phyloP scores from a whole-genome alignment of 163 green algal species.

The Trebouxia gelatinosa region DNA sequence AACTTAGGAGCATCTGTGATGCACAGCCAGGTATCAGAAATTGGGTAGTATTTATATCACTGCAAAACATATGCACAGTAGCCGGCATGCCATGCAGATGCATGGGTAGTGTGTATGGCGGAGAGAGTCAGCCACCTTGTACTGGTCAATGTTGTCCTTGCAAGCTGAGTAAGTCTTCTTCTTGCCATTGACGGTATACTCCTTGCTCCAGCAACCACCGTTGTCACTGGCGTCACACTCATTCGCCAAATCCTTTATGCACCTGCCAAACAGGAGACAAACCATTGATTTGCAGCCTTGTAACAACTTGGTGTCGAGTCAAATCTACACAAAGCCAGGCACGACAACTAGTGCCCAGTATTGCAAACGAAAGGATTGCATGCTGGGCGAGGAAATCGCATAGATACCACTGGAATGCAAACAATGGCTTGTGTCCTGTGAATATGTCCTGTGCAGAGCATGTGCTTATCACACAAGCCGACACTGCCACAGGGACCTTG shows the following conservation, averaged over 20 bases:
- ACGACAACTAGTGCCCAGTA: background rate
- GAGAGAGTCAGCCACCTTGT: too few species aligned
- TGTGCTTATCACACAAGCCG: background rate
- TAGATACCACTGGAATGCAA: too few species aligned
- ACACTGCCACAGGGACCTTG: background rate
- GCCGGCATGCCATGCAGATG: too few species aligned
- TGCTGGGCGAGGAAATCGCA: too few species aligned
- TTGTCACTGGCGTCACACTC: conserved; percentile 62
- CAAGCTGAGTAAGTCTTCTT: conserved; percentile 45
- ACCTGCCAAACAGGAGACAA: conserved; percentile 43
- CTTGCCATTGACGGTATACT: conserved; percentile 50
- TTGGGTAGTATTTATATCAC: too few species aligned
- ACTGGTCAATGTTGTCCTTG: conserved; percentile 53
- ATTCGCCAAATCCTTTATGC: conserved; percentile 55
- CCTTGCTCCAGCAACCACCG: conserved; percentile 74
- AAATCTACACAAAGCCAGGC: background rate
- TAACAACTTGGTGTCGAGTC: too few species aligned
- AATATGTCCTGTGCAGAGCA: background rate
- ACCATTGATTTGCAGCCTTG: too few species aligned
- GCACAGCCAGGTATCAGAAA: too few species aligned
- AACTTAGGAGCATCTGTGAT: too few species aligned
- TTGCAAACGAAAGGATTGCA: background rate
- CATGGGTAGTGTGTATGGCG: too few species aligned
- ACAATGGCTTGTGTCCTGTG: too few species aligned
- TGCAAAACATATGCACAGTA: too few species aligned